Conservation (phyloP, 2,329 filamentous ascomycete species). For the Venturia asperata region DNA sequence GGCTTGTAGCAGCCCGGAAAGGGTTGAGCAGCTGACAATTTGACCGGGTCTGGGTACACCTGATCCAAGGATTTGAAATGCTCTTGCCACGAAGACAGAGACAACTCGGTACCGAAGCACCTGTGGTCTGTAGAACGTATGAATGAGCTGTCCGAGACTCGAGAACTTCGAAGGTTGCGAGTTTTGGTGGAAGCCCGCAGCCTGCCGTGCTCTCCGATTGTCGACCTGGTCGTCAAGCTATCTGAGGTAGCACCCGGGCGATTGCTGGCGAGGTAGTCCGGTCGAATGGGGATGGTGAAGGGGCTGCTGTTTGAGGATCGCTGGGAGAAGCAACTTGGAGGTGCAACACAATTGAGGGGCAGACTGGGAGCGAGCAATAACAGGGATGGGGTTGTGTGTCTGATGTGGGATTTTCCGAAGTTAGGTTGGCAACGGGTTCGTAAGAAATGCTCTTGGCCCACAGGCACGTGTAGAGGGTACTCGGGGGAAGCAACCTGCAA, state of each 20-base stretch:
- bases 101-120: background rate
- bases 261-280: constrained; percentile 3
- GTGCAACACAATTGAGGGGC: constrained; percentile 10
- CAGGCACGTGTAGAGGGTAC: background rate
- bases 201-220: background rate
- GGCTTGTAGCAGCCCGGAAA: background rate
- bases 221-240: constrained; percentile 2
- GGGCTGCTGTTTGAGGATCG: background rate
- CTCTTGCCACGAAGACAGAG: constrained; percentile 4
- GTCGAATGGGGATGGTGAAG: constrained; percentile 4
- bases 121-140: constrained; percentile 2
- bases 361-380: background rate
- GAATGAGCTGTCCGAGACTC: background rate
- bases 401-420: background rate
- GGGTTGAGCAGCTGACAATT: constrained; percentile 8
- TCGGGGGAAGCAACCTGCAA: background rate
- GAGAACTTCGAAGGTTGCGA: constrained; percentile 2
- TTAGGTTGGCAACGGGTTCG: background rate
- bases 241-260: constrained; percentile 6
- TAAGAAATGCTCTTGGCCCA: background rate
- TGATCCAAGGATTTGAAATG: constrained; percentile 5
- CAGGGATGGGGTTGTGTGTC: constrained; percentile 3
- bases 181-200: constrained; percentile 4
- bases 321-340: background rate
- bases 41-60: constrained; percentile 14